These are phyloP conservation scores for Fraxinus anomala DNA, from an alignment of 257 asterid species.

Conservation along the genomic window DNA sequence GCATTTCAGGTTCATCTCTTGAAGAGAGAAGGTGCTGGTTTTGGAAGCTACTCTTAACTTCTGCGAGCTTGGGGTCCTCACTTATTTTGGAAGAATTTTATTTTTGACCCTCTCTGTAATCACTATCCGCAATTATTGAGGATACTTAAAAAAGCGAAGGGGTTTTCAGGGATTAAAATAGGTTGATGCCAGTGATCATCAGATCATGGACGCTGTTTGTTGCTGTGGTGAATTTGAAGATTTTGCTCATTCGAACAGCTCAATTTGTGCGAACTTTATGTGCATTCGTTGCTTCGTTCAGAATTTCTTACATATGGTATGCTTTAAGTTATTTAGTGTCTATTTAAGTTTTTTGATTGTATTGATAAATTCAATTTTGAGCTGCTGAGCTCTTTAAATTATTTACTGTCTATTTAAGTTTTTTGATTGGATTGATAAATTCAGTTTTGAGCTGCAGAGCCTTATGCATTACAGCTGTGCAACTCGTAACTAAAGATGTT, in stretches of 20 bases:
- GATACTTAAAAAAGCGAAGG: constrained; percentile 21
- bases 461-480: constrained; percentile 5
- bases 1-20: constrained; percentile 29
- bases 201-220: constrained; percentile 74
- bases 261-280: constrained; percentile 59
- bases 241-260: constrained; percentile 61
- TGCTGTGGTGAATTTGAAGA: constrained; percentile 85
- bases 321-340: constrained; percentile 29
- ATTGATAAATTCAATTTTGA: constrained; percentile 7
- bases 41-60: constrained; percentile 32
- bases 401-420: constrained; percentile 15
- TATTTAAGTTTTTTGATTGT: background rate
- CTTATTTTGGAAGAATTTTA: constrained; percentile 31
- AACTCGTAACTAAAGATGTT: background rate
- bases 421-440: background rate
- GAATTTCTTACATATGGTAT: constrained; percentile 65
- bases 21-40: constrained; percentile 61
- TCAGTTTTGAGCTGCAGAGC: constrained; percentile 5
- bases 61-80: constrained; percentile 63
- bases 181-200: constrained; percentile 28
- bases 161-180: constrained; percentile 16
- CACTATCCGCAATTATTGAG: constrained; percentile 2
- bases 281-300: constrained; percentile 68
- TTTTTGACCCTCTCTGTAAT: constrained; percentile 3
- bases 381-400: background rate